These are phyloP conservation scores for Venturia asperata DNA, from an alignment of 2,329 filamentous ascomycete genomes.

Conservation along the genomic window DNA sequence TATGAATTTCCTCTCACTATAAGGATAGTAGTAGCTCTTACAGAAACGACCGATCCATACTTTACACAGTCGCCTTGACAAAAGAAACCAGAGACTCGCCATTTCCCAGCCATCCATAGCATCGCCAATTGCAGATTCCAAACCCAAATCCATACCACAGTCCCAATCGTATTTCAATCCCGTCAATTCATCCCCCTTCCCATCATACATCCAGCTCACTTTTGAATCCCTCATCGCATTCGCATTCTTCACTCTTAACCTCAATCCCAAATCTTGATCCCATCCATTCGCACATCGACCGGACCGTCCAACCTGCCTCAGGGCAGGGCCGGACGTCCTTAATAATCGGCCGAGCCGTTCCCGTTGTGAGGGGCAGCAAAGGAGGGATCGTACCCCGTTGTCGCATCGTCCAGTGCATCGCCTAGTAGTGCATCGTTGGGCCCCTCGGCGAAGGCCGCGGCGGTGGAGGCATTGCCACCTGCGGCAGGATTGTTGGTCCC, in stretches of 20 bases:
- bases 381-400: conserved; percentile 36
- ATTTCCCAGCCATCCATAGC: not conserved
- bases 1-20: not conserved
- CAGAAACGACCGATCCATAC: conserved; percentile 13
- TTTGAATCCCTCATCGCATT: not conserved
- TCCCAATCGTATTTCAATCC: not conserved
- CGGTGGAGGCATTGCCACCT: conserved; percentile 26
- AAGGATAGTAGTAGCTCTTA: not conserved
- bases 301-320: not conserved
- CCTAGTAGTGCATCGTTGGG: conserved; percentile 38
- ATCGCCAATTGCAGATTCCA: not conserved
- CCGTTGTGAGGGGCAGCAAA: conserved; percentile 32
- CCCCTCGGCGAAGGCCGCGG: conserved; percentile 28
- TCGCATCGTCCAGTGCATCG: conserved; percentile 37
- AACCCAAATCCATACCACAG: not conserved
- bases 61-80: not conserved
- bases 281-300: not conserved
- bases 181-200: not conserved
- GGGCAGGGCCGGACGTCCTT: conserved; percentile 16
- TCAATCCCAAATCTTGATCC: not conserved
- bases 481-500: conserved; percentile 24
- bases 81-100: not conserved
- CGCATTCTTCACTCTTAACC: not conserved
- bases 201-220: conserved; percentile 4
- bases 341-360: conserved; percentile 28